phyloP scores from a whole-genome alignment of 331 rosid genomes.

The Erythrophleum ivorense region DNA sequence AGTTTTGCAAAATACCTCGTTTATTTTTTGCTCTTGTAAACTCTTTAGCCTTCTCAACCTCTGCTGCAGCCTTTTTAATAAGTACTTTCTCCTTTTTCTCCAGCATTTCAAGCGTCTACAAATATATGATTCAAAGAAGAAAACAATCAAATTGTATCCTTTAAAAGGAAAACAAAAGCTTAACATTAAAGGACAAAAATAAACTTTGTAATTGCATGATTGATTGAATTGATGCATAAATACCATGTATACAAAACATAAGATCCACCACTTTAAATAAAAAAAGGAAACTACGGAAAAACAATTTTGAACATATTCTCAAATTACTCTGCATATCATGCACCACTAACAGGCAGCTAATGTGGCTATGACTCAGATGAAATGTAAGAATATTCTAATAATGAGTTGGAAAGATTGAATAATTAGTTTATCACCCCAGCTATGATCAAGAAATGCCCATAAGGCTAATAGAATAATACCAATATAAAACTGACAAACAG shows the following conservation, averaged over 20 bases:
- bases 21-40: constrained; percentile 85
- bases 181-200: background rate
- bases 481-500: background rate
- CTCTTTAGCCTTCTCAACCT: constrained; percentile 93
- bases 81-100: constrained; percentile 96
- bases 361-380: background rate
- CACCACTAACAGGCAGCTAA: background rate
- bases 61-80: constrained; percentile 73
- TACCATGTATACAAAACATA: background rate
- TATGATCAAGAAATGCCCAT: background rate
- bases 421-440: background rate
- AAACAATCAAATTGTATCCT: constrained; percentile 7
- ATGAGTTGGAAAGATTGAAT: background rate
- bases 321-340: background rate
- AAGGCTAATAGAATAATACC: background rate
- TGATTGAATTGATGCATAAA: background rate
- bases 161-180: background rate
- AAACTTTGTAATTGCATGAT: background rate
- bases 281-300: background rate
- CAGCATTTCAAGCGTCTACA: constrained; percentile 96
- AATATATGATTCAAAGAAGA: constrained; percentile 22
- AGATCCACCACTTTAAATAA: background rate
- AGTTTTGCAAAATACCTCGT: constrained; percentile 59
- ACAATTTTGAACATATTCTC: background rate
- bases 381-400: constrained; percentile 5